These are phyloP conservation scores for Xylaria sp. DNA, from an alignment of 2,329 filamentous ascomycete genomes.

Conservation along the genomic window DNA sequence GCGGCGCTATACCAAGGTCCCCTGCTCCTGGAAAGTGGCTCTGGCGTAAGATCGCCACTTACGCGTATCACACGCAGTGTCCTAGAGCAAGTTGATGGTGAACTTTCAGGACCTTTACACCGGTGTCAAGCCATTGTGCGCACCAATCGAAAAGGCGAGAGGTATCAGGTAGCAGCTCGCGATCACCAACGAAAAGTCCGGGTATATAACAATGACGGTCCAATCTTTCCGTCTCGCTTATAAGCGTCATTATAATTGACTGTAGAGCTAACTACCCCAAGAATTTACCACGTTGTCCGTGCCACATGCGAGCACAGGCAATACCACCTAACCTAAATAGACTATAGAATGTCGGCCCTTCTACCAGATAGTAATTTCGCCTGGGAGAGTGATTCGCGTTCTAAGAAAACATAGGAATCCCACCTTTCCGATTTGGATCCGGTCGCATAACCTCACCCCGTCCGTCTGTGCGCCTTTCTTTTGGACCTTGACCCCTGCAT, in stretches of 20 bases:
- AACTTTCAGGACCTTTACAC: conserved; percentile 16
- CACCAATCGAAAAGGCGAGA: conserved; percentile 7
- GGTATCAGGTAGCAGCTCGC: conserved; percentile 11
- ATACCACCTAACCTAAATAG: conserved; percentile 22
- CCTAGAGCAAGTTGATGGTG: neutral
- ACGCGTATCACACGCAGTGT: conserved; percentile 10
- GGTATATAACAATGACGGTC: conserved; percentile 8
- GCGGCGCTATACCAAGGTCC: conserved; percentile 11
- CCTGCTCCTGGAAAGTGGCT: conserved; percentile 11
- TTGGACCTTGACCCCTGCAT: conserved; percentile 25
- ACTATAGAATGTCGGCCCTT: conserved; percentile 31
- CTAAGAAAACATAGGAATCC: conserved; percentile 10
- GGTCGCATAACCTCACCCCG: conserved; percentile 31
- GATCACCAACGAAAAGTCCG: conserved; percentile 22
- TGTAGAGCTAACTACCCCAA: conserved; percentile 19
- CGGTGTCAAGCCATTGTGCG: conserved; percentile 4
- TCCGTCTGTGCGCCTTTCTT: conserved; percentile 27
- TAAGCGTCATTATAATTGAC: neutral
- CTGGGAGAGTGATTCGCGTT: conserved; percentile 28
- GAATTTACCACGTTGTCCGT: conserved; percentile 31
- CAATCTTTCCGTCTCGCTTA: conserved; percentile 19
- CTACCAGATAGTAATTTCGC: conserved; percentile 33
- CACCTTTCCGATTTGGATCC: conserved; percentile 33
- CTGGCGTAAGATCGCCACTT: conserved; percentile 34
- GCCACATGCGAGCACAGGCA: conserved; percentile 25